phyloP scores from a whole-genome alignment of 148 eudicot genomes.

The Dianthus caryophyllus region DNA sequence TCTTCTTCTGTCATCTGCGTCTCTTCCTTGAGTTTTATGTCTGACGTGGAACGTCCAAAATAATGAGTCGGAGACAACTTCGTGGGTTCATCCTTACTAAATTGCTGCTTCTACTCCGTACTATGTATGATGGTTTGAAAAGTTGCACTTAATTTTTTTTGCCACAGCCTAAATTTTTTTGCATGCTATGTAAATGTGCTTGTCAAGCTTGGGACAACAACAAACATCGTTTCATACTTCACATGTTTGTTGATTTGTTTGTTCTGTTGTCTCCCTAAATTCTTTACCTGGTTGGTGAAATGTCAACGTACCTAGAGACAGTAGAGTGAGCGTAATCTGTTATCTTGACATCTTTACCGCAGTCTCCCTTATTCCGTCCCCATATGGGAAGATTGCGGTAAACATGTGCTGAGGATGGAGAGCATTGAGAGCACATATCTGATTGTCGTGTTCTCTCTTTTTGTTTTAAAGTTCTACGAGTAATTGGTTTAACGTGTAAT shows the following conservation, averaged over 20 bases:
- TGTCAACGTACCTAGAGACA: not conserved
- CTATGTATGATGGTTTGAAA: not conserved
- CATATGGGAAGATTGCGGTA: not conserved
- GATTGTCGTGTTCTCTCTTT: not conserved
- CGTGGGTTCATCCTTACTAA: not conserved
- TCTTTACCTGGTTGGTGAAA: not conserved
- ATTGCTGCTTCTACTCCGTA: not conserved
- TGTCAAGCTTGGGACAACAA: not conserved
- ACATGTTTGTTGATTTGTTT: too few relatives aligned
- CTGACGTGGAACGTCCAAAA: too few relatives aligned
- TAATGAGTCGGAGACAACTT: too few relatives aligned
- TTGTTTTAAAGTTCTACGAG: too few relatives aligned
- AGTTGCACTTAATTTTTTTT: not conserved
- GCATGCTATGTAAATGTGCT: not conserved
- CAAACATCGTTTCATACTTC: too few relatives aligned
- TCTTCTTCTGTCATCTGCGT: too few relatives aligned
- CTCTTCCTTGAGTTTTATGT: too few relatives aligned
- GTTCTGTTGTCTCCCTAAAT: not conserved
- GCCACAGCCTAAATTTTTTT: not conserved
- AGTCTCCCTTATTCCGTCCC: not conserved
- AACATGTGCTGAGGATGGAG: not conserved
- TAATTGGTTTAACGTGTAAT: too few relatives aligned
- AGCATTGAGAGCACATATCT: not conserved
- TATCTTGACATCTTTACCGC: not conserved
- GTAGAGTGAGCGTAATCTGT: not conserved